These are phyloP conservation scores for Thamnidium elegans DNA, from an alignment of 192 early-diverging fungal genomes.

Conservation along the genomic window DNA sequence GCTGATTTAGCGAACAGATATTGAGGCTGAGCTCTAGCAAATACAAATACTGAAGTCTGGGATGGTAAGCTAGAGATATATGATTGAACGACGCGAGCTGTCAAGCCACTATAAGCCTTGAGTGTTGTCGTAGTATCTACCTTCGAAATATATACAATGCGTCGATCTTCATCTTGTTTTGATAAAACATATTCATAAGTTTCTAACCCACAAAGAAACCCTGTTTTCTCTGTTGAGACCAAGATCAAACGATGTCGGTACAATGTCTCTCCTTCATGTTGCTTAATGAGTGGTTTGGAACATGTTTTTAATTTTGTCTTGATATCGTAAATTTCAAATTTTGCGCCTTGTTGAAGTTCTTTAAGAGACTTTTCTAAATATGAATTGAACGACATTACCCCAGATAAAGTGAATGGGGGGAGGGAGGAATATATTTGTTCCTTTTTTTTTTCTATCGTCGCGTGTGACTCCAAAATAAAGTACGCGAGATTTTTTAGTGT, in stretches of 20 bases:
- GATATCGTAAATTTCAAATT: background rate
- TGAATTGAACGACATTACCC: too few relatives aligned
- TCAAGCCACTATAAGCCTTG: constrained; percentile 19
- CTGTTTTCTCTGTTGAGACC: constrained; percentile 1
- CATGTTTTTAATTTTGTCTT: background rate
- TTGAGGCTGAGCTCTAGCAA: constrained; percentile 83
- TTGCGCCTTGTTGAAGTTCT: background rate
- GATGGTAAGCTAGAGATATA: constrained; percentile 33
- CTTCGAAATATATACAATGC: constrained; percentile 40
- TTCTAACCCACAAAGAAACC: constrained; percentile 27
- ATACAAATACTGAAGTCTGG: constrained; percentile 50
- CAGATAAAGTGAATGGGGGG: too few relatives aligned
- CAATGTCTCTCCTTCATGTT: background rate
- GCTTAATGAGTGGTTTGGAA: background rate
- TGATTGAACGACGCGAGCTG: constrained; percentile 27
- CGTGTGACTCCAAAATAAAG: too few relatives aligned
- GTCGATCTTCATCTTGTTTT: background rate
- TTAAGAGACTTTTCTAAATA: background rate
- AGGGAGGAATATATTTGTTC: too few relatives aligned
- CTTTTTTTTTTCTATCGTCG: too few relatives aligned
- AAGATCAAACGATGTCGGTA: constrained; percentile 15
- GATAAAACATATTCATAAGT: constrained; percentile 20
- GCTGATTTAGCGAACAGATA: constrained; percentile 79
- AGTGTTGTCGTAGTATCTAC: constrained; percentile 44
- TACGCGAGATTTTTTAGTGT: too few relatives aligned